Percentiles rank a stretch among this genome's conserved stretches.
Evolutionary conservation across 495 filamentous ascomycete species (phyloP).

Genomic region (Neurospora sp.): DNA sequence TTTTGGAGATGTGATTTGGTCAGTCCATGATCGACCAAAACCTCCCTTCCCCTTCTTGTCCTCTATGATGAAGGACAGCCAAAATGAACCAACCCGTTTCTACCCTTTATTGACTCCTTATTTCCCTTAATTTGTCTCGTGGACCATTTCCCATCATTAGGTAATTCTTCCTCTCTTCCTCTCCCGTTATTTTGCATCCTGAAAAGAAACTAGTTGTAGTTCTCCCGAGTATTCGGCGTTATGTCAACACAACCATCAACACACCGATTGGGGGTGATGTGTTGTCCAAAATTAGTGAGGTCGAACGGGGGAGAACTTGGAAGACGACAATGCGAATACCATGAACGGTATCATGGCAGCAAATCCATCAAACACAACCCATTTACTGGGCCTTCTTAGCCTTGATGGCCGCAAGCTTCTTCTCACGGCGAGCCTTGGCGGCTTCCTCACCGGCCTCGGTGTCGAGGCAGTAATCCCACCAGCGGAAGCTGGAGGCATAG

Average conservation of each 20-base stretch:
- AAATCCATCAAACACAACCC: background rate
- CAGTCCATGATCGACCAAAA: background rate
- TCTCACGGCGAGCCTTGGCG: conserved; percentile 70
- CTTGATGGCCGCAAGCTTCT: conserved; percentile 51
- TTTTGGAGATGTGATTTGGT: background rate
- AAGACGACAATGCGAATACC: background rate
- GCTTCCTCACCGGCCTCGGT: conserved; percentile 89
- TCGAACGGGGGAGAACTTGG: background rate
- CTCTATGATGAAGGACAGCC: background rate
- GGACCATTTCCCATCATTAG: background rate
- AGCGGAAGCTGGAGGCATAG: conserved; percentile 94
- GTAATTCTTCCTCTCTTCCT: background rate
- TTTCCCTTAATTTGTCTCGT: background rate
- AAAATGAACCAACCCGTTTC: background rate
- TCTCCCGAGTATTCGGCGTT: too few relatives aligned
- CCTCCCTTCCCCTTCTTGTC: background rate
- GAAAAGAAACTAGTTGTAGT: too few relatives aligned
- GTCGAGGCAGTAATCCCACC: conserved; percentile 94
- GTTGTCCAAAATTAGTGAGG: background rate
- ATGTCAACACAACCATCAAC: too few relatives aligned
- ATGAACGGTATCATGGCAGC: background rate
- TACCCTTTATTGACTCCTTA: background rate
- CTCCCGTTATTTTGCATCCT: background rate
- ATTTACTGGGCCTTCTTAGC: conserved; percentile 55
- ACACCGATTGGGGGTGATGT: background rate